phyloP scores from a whole-genome alignment of 2,329 filamentous ascomycete species.

The Arthrobotrys iridis region DNA sequence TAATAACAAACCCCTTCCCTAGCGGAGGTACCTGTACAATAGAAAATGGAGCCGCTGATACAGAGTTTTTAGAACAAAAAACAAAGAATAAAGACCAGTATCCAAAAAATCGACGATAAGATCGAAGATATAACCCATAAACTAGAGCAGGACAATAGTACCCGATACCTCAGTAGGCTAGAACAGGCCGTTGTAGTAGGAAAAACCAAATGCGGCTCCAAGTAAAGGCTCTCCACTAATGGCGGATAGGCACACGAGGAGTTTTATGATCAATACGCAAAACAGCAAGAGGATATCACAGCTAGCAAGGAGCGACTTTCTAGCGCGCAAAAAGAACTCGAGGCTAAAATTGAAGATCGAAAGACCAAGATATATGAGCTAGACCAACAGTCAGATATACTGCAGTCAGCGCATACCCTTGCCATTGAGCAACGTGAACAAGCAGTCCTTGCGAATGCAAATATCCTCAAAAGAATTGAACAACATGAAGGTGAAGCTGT shows the following conservation, averaged over 20 bases:
- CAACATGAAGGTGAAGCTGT: not conserved
- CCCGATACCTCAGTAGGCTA: constrained; percentile 72
- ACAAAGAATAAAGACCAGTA: constrained; percentile 71
- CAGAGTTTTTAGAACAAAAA: constrained; percentile 62
- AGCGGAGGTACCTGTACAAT: no score
- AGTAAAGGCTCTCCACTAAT: not conserved
- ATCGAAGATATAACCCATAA: constrained; percentile 74
- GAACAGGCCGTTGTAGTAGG: constrained; percentile 59
- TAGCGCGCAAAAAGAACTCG: constrained; percentile 60
- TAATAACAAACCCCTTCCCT: not conserved
- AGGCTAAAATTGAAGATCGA: constrained; percentile 61
- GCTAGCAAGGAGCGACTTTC: constrained; percentile 20
- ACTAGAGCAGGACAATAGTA: constrained; percentile 69
- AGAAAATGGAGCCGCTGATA: not conserved
- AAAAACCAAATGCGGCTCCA: not conserved
- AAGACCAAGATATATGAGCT: constrained; percentile 68
- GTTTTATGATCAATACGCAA: constrained; percentile 1
- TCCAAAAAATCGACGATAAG: constrained; percentile 68
- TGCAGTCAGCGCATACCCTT: constrained; percentile 66
- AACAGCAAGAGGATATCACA: constrained; percentile 28
- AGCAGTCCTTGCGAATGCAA: constrained; percentile 49
- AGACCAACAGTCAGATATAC: constrained; percentile 66
- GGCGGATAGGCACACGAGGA: constrained; percentile 18
- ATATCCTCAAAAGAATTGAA: constrained; percentile 21
- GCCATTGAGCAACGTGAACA: constrained; percentile 72